These are phyloP conservation scores for Plasmopara viticola DNA, from an alignment of 352 stramenopile species.

Conservation along the genomic window DNA sequence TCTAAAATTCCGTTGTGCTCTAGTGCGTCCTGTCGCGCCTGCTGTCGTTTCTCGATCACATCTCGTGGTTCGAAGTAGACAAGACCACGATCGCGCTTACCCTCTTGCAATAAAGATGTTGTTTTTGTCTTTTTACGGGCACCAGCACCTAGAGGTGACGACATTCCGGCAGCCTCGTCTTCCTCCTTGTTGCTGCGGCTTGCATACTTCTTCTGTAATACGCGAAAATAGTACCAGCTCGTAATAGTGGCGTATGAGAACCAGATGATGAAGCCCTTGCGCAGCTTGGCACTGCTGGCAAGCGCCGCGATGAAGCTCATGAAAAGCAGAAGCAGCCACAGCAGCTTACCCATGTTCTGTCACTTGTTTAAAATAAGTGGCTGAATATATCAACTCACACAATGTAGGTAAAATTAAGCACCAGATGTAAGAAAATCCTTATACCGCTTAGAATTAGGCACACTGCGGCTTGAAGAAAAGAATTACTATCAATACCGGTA, in stretches of 20 bases:
- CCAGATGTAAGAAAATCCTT: too few relatives aligned
- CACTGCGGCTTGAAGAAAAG: too few relatives aligned
- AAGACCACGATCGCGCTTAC: slow-evolving; percentile 21
- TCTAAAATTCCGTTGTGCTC: slow-evolving; percentile 34
- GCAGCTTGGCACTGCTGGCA: slow-evolving; percentile 36
- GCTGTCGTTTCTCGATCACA: slow-evolving; percentile 26
- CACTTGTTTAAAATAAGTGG: too few relatives aligned
- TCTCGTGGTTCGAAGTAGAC: slow-evolving; percentile 49
- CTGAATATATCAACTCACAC: too few relatives aligned
- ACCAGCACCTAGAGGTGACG: slow-evolving; percentile 8
- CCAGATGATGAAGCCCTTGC: slow-evolving; percentile 64
- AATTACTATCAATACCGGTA: too few relatives aligned
- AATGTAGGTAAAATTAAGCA: too few relatives aligned
- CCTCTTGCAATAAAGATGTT: slow-evolving; percentile 3
- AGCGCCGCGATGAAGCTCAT: slow-evolving; percentile 37
- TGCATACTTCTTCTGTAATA: slow-evolving; percentile 58
- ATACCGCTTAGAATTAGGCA: too few relatives aligned
- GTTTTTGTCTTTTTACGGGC: background rate
- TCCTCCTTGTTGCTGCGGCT: slow-evolving; percentile 9
- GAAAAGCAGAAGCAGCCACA: slow-evolving; percentile 37
- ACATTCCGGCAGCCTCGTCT: slow-evolving; percentile 9
- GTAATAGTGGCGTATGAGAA: slow-evolving; percentile 76
- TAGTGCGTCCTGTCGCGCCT: slow-evolving; percentile 24
- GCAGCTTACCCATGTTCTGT: slow-evolving; percentile 18
- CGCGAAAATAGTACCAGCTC: slow-evolving; percentile 78